Percentiles rank a stretch among this genome's conserved stretches.
These are phyloP conservation scores for Phialophora tarda DNA, from an alignment of 2,329 filamentous ascomycete genomes.

Conservation along the genomic window DNA sequence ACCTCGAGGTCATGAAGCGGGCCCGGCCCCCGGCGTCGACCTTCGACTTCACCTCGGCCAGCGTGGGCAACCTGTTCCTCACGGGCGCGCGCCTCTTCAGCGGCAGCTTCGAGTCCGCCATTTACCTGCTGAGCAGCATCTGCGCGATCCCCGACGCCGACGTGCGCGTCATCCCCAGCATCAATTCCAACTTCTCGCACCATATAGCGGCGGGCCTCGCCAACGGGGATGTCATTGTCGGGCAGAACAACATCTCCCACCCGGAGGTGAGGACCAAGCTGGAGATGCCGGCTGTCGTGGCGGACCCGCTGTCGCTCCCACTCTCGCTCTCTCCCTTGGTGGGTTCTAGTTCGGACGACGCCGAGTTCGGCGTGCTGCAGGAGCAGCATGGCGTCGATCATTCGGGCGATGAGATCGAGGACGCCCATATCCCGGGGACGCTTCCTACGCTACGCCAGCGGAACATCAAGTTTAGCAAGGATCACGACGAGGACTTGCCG, in stretches of 20 bases:
- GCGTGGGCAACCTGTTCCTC: slow-evolving; percentile 78
- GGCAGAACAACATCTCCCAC: slow-evolving; percentile 92
- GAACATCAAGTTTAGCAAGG: slow-evolving; percentile 84
- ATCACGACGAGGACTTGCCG: slow-evolving; percentile 79
- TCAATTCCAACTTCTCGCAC: slow-evolving; percentile 94
- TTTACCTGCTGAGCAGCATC: slow-evolving; percentile 85
- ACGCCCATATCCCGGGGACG: slow-evolving; percentile 63
- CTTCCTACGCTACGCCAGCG: slow-evolving; percentile 78
- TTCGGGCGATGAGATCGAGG: slow-evolving; percentile 45
- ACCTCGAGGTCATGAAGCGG: slow-evolving; percentile 78
- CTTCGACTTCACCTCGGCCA: slow-evolving; percentile 78
- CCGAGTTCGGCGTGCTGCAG: slow-evolving; percentile 33
- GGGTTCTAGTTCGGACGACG: background rate
- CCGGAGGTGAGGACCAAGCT: slow-evolving; percentile 57
- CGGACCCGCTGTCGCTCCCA: background rate
- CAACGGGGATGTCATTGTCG: slow-evolving; percentile 79
- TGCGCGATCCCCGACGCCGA: slow-evolving; percentile 76
- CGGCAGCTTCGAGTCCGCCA: slow-evolving; percentile 88
- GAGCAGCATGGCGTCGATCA: slow-evolving; percentile 14
- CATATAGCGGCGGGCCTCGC: slow-evolving; percentile 85
- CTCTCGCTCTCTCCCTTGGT: background rate
- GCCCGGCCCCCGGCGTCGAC: slow-evolving; percentile 70
- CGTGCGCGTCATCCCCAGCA: slow-evolving; percentile 81
- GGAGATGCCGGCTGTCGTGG: slow-evolving; percentile 42
- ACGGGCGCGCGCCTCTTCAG: slow-evolving; percentile 88